Evolutionary conservation across 805 yeast species (phyloP).

Genomic region (Suhomyces emberorum): DNA sequence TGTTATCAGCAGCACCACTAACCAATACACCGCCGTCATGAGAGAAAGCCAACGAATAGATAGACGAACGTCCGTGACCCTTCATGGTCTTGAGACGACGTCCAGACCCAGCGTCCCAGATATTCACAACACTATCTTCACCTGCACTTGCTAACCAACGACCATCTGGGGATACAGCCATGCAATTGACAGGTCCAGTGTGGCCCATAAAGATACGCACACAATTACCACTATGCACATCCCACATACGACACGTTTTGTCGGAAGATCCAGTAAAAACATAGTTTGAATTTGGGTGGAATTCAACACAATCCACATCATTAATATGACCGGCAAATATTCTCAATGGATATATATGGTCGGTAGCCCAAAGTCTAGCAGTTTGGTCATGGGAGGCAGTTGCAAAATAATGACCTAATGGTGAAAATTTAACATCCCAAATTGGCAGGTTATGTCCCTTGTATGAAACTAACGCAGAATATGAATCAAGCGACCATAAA

Average conservation of each 20-base stretch:
- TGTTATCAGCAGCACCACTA: slow-evolving; percentile 88
- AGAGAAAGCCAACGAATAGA: slow-evolving; percentile 80
- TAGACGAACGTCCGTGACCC: slow-evolving; percentile 88
- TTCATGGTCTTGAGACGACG: slow-evolving; percentile 84
- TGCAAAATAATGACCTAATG: slow-evolving; percentile 96
- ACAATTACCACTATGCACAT: slow-evolving; percentile 79
- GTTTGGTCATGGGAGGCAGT: slow-evolving; percentile 98
- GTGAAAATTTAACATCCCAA: slow-evolving; percentile 95
- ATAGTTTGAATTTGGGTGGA: slow-evolving; percentile 95
- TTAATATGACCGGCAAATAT: slow-evolving; percentile 96
- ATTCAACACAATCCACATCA: slow-evolving; percentile 91
- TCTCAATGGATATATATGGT: slow-evolving; percentile 92
- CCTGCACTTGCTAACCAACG: slow-evolving; percentile 95
- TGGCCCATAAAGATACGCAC: slow-evolving; percentile 93
- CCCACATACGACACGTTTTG: slow-evolving; percentile 98
- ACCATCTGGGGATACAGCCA: slow-evolving; percentile 95
- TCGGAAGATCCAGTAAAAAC: slow-evolving; percentile 94
- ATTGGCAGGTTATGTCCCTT: slow-evolving; percentile 96
- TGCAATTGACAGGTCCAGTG: slow-evolving; percentile 78
- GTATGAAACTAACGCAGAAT: slow-evolving; percentile 84
- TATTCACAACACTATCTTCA: slow-evolving; percentile 81
- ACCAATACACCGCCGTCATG: slow-evolving; percentile 86
- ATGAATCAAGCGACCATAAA: slow-evolving; percentile 92
- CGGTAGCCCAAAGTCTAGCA: slow-evolving; percentile 96
- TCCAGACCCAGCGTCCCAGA: slow-evolving; percentile 95